Evolutionary conservation across 192 early-diverging fungal genomes (phyloP), one percentile per base, ranked within the genome.

Genomic region (Coemansia sp.): DNA sequence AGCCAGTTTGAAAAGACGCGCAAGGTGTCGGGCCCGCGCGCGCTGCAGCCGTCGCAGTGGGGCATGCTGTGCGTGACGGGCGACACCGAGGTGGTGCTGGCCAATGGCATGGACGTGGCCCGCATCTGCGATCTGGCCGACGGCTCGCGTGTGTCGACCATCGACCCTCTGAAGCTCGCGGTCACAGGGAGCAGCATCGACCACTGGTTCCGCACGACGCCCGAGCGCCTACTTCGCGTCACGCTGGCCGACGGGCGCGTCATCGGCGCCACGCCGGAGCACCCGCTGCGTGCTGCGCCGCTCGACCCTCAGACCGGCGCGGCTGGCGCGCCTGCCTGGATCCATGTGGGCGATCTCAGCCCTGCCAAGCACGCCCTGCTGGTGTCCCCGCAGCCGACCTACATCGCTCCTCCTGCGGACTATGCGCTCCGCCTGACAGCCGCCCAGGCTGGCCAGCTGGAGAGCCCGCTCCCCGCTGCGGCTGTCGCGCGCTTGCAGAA

Each of bases 1-100:
- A 93, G 91, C 25, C 97, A 99, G 83, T 97, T 98, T 83, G 96
- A 99, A 83, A 99, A 99, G 82, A 96, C 97, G 51, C 98, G 98
- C 77, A 90, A 93, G 71, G 98, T 98, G 76, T 38, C 63, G 39
- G 61, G 61, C 2, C 27, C 68, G 0, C 68, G 62, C 19, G 68
- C 56, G 45, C 57, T 47, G 53, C 19, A 27, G 36, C 68, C 17
- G 25, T 15, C 41, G 14, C 32, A 45, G 27, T 38, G 35, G 51
- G 51, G 96, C 60, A 96, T 97, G 92, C 67, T 40, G 63, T 85
- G 79, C 24, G 67, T 68, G 38, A 66, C 70, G 9, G 70, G 45
- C 51, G 70, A 72, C 35, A 72, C 70, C 8, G 70, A 72, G 20
- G 70, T 72, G 24, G 59, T 72, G 49, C 64, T 72, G 37, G 70